These are phyloP conservation scores for Lachancea nothofagi DNA, from an alignment of 805 yeast species.

Conservation along the genomic window DNA sequence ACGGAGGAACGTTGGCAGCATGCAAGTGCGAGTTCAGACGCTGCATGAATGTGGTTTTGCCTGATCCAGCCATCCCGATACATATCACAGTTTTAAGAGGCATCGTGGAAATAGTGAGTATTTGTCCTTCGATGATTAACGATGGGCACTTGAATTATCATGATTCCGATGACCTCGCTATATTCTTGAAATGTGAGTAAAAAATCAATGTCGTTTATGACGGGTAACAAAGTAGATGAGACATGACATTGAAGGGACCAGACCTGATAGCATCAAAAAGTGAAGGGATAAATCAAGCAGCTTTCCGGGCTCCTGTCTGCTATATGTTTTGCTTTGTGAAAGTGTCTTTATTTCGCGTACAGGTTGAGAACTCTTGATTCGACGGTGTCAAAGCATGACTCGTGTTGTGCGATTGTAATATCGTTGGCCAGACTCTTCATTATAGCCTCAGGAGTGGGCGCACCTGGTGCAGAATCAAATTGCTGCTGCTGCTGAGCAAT, in stretches of 20 bases:
- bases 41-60: slow-evolving; percentile 97
- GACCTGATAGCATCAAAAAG: too few relatives aligned
- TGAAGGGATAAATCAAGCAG: too few relatives aligned
- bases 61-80: slow-evolving; percentile 72
- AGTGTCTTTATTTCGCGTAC: slow-evolving; percentile 10
- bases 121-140: background rate
- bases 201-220: background rate
- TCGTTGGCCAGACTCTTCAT: slow-evolving; percentile 71
- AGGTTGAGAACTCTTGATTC: slow-evolving; percentile 48
- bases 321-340: too few relatives aligned
- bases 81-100: slow-evolving; percentile 42
- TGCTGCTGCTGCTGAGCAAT: slow-evolving; percentile 25
- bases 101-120: slow-evolving; percentile 20
- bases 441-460: slow-evolving; percentile 55
- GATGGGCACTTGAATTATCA: background rate
- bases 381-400: slow-evolving; percentile 51
- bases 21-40: slow-evolving; percentile 86
- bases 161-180: background rate
- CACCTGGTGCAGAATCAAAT: slow-evolving; percentile 45
- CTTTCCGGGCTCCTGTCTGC: too few relatives aligned
- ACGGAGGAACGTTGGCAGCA: slow-evolving; percentile 66
- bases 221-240: too few relatives aligned
- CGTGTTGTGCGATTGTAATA: slow-evolving; percentile 55
- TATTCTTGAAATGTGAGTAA: too few relatives aligned
- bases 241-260: too few relatives aligned